Percentiles rank a stretch among this genome's conserved stretches.
These are phyloP conservation scores for Phytopythium litorale DNA, from an alignment of 352 stramenopile genomes.

Conservation along the genomic window DNA sequence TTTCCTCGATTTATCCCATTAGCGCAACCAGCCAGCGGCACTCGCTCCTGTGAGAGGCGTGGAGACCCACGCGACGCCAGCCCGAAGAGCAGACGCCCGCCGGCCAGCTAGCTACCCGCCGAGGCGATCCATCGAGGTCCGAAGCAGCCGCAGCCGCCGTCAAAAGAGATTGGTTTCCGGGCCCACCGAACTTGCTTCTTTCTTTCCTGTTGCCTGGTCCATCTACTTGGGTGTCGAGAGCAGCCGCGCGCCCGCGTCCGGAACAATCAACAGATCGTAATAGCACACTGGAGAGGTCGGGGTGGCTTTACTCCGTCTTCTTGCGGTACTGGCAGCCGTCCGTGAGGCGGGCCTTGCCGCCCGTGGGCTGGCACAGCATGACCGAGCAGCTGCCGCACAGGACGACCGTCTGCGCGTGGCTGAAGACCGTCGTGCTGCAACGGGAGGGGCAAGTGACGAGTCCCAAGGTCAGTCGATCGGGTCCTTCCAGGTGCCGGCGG, in stretches of 20 bases:
- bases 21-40: neutral
- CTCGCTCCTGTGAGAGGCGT: neutral
- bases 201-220: slow-evolving; percentile 9
- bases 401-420: slow-evolving; percentile 98
- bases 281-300: slow-evolving; percentile 4
- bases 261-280: slow-evolving; percentile 4
- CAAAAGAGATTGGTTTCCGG: slow-evolving; percentile 2
- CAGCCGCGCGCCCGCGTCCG: slow-evolving; percentile 3
- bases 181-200: slow-evolving; percentile 10
- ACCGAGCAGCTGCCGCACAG: slow-evolving; percentile 96
- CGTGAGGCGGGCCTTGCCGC: slow-evolving; percentile 96
- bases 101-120: slow-evolving; percentile 13
- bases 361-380: slow-evolving; percentile 98
- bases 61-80: neutral
- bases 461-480: neutral
- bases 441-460: neutral
- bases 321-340: slow-evolving; percentile 99
- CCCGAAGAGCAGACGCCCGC: slow-evolving; percentile 7
- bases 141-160: neutral
- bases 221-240: slow-evolving; percentile 6
- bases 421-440: slow-evolving; percentile 97
- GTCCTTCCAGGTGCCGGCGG: too few relatives aligned
- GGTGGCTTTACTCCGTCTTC: slow-evolving; percentile 96
- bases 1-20: slow-evolving; percentile 6
- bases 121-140: slow-evolving; percentile 22